Conservation (phyloP, 257 asterid species). For the Paulownia fortunei region DNA sequence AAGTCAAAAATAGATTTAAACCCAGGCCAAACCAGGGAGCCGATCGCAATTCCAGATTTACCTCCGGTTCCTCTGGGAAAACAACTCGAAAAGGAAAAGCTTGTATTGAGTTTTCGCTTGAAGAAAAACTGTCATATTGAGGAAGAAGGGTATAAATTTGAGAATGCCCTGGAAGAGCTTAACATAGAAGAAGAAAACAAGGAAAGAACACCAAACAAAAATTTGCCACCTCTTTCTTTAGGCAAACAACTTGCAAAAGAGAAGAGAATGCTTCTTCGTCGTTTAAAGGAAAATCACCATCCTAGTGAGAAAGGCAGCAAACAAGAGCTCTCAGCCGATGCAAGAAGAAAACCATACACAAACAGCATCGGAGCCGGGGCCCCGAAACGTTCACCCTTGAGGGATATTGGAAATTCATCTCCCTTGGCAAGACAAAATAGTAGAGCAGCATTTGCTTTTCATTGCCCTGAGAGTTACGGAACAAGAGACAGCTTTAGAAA, state of each 20-base stretch:
- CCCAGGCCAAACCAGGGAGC: conserved; percentile 6
- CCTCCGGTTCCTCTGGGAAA: conserved; percentile 41
- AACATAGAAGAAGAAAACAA: conserved; percentile 7
- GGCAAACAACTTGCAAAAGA: conserved; percentile 82
- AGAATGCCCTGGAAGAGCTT: conserved; percentile 13
- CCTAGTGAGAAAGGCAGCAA: conserved; percentile 23
- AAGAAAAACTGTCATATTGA: conserved; percentile 29
- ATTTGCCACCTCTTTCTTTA: conserved; percentile 53
- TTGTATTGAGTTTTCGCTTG: conserved; percentile 15
- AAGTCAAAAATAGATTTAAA: conserved; percentile 29
- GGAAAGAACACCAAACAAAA: conserved; percentile 24
- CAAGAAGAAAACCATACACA: conserved; percentile 30
- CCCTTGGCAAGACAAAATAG: conserved; percentile 40
- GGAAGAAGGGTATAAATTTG: conserved; percentile 1
- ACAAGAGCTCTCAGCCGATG: conserved; percentile 34
- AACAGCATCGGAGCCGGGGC: conserved; percentile 26
- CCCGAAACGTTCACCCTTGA: conserved; percentile 47
- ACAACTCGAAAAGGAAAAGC: conserved; percentile 50
- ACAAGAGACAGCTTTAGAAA: conserved; percentile 30
- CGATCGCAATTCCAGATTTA: conserved; percentile 10
- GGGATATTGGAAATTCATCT: conserved; percentile 58
- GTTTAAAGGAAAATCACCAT: conserved; percentile 39
- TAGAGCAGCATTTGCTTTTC: conserved; percentile 39
- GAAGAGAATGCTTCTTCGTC: conserved; percentile 51
- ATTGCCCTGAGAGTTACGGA: conserved; percentile 35